A percentile compares a stretch with the other conserved stretches of the same genome.
phyloP scores from a whole-genome alignment of 192 early-diverging fungal species.

The Funneliformis geosporum region DNA sequence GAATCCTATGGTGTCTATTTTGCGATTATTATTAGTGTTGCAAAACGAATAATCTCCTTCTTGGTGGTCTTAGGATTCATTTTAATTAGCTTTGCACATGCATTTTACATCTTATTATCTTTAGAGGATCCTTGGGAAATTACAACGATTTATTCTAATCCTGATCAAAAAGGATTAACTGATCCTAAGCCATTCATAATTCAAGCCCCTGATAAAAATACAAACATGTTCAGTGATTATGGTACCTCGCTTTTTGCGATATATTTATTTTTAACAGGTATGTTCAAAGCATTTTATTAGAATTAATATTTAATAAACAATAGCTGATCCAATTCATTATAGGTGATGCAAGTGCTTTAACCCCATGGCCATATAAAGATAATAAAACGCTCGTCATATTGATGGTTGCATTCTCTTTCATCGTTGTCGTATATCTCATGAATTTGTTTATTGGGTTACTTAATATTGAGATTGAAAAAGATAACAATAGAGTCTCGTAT shows the following conservation, averaged over 20 bases:
- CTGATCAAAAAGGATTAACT: too few species aligned
- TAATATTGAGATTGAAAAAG: background rate
- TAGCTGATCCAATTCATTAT: background rate
- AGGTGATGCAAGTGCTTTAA: background rate
- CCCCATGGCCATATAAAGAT: background rate
- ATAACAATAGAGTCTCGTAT: background rate
- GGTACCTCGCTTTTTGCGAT: background rate
- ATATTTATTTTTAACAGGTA: constrained; percentile 2
- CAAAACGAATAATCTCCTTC: background rate
- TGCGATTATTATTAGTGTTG: constrained; percentile 5
- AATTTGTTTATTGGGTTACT: constrained; percentile 20
- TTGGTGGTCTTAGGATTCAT: constrained; percentile 1
- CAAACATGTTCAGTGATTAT: background rate
- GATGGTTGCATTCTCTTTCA: background rate
- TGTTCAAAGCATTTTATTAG: background rate
- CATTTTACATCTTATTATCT: background rate
- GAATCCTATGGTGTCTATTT: constrained; percentile 15
- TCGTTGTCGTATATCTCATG: constrained; percentile 3
- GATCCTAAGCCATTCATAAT: too few species aligned
- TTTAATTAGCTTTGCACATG: background rate
- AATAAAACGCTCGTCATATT: background rate
- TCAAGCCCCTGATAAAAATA: background rate
- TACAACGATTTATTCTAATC: background rate
- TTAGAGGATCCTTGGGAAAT: background rate
- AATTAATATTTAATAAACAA: background rate